These are phyloP conservation scores for Mediolabrus comicus DNA, from an alignment of 108 stramenopile species.

Conservation along the genomic window DNA sequence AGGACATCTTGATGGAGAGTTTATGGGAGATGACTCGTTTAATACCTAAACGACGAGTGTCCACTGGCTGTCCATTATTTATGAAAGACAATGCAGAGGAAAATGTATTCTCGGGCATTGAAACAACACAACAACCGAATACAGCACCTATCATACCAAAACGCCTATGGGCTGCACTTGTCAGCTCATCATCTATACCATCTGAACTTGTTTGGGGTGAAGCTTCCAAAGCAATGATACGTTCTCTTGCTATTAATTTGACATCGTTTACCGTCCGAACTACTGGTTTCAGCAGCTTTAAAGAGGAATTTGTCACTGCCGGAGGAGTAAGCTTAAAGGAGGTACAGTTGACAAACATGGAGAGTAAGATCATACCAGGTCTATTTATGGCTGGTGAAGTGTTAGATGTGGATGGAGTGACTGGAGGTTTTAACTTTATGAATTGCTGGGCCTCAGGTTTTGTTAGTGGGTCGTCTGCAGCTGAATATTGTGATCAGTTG, in stretches of 20 bases:
- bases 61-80: conserved; percentile 65
- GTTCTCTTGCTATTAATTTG: conserved; percentile 52
- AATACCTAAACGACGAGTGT: conserved; percentile 51
- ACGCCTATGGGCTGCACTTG: conserved; percentile 74
- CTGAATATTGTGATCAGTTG: conserved; percentile 38
- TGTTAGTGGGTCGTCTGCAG: conserved; percentile 65
- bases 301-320: conserved; percentile 95
- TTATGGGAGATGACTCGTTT: conserved; percentile 45
- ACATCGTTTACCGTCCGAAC: conserved; percentile 58
- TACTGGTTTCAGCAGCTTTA: conserved; percentile 82
- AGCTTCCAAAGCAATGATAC: conserved; percentile 70
- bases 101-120: no score
- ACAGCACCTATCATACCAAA: conserved; percentile 59
- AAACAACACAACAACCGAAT: conserved; percentile 36
- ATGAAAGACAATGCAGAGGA: conserved; percentile 51
- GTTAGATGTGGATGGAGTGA: conserved; percentile 88
- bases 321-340: conserved; percentile 81
- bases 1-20: conserved; percentile 26
- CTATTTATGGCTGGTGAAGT: conserved; percentile 86
- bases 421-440: conserved; percentile 91
- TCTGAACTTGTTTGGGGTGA: conserved; percentile 56
- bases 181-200: conserved; percentile 51
- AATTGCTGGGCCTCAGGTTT: conserved; percentile 88
- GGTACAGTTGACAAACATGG: conserved; percentile 82
- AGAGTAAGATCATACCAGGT: conserved; percentile 67